Conservation (phyloP, 2,329 filamentous ascomycete genomes). For the Diaporthe longicolla region DNA sequence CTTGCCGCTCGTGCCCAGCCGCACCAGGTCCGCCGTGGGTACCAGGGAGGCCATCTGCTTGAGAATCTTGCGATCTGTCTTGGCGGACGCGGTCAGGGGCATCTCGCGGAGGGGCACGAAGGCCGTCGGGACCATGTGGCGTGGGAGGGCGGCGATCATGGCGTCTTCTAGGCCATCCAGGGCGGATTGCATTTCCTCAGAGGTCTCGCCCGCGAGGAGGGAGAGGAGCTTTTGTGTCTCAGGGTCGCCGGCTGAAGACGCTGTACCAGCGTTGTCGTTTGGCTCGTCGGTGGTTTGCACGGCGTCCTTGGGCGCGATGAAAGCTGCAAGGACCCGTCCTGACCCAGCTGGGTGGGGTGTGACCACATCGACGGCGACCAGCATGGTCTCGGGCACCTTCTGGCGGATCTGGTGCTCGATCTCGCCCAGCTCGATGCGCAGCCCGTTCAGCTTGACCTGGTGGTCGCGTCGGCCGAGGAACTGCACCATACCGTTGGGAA, state of each 20-base stretch:
- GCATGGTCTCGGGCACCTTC: slow-evolving; percentile 13
- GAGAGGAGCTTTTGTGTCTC: slow-evolving; percentile 3
- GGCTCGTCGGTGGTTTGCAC: background rate
- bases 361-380: slow-evolving; percentile 30
- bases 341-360: background rate
- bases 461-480: slow-evolving; percentile 61
- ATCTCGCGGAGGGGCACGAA: slow-evolving; percentile 35
- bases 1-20: background rate
- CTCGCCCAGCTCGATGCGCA: slow-evolving; percentile 61
- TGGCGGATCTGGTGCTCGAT: slow-evolving; percentile 50
- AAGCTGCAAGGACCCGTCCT: background rate
- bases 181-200: background rate
- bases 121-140: slow-evolving; percentile 37
- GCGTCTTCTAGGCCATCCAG: slow-evolving; percentile 7
- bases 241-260: background rate
- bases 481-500: slow-evolving; percentile 49
- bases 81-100: slow-evolving; percentile 35
- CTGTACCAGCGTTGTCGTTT: background rate
- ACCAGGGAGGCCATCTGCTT: slow-evolving; percentile 12
- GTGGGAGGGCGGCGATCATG: slow-evolving; percentile 22
- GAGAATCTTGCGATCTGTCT: slow-evolving; percentile 40
- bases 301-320: slow-evolving; percentile 1
- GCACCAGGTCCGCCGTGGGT: background rate
- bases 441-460: slow-evolving; percentile 66
- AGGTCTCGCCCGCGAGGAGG: slow-evolving; percentile 1